Evolutionary conservation across 2,329 filamentous ascomycete species (phyloP).

Genomic region (Monilinia laxa): DNA sequence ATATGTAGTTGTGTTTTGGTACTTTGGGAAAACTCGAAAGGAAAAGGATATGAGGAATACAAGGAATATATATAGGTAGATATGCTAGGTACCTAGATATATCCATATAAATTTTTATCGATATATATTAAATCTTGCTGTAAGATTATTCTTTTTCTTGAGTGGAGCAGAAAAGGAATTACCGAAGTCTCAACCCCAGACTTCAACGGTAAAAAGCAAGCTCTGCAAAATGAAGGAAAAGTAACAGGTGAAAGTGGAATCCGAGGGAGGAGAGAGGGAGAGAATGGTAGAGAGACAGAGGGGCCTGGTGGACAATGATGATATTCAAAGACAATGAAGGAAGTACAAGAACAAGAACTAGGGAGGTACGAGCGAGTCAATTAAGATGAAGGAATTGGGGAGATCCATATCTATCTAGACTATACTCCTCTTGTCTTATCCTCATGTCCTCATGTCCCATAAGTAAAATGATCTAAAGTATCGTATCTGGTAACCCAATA

Average conservation of each 20-base stretch:
- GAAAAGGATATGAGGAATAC: neutral
- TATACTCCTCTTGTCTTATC: conserved; percentile 3
- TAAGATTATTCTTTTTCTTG: conserved; percentile 19
- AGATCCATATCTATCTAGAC: conserved; percentile 1
- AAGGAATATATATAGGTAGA: neutral
- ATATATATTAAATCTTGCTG: conserved; percentile 13
- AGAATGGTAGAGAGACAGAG: too few species aligned
- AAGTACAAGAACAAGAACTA: conserved; percentile 1
- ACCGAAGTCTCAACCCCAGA: conserved; percentile 13
- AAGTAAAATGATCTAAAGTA: neutral
- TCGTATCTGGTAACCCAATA: conserved; percentile 5
- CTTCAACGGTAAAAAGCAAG: conserved; percentile 9
- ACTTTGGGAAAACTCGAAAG: neutral
- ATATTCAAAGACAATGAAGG: conserved; percentile 4
- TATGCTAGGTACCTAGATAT: neutral
- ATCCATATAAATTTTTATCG: too few species aligned
- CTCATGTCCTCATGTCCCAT: conserved; percentile 2
- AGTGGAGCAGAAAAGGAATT: conserved; percentile 24
- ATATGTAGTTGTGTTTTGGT: neutral
- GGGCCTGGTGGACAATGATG: neutral
- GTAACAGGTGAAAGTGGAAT: neutral
- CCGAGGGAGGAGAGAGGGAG: neutral
- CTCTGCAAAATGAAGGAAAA: conserved; percentile 2
- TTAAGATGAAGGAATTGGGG: neutral
- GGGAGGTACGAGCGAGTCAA: too few species aligned